Percentiles rank a stretch among this genome's conserved stretches.
Conservation (phyloP, 345 rosid species). For the Abelmoschus esculentus region DNA sequence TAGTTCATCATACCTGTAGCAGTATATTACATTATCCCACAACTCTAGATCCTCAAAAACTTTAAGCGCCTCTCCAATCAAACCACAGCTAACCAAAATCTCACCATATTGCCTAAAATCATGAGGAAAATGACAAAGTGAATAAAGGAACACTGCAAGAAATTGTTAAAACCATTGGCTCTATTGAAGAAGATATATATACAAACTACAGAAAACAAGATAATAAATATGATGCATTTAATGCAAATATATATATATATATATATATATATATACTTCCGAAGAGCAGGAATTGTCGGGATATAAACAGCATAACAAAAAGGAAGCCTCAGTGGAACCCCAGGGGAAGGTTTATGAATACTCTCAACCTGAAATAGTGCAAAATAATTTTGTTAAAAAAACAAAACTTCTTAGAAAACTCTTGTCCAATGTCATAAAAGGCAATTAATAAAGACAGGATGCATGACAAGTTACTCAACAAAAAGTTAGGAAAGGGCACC, state of each 20-base stretch:
- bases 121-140: constrained; percentile 2
- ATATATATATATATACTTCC: constrained; percentile 42
- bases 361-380: constrained; percentile 54
- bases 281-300: constrained; percentile 66
- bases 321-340: constrained; percentile 57
- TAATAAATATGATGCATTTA: neutral
- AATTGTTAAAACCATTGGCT: neutral
- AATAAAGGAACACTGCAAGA: constrained; percentile 3
- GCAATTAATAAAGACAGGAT: neutral
- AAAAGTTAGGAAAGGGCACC: neutral
- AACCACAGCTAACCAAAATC: constrained; percentile 73
- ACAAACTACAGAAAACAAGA: neutral
- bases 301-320: constrained; percentile 48
- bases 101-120: constrained; percentile 76
- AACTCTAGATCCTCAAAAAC: constrained; percentile 76
- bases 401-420: neutral
- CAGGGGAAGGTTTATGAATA: constrained; percentile 39
- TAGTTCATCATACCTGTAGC: constrained; percentile 58
- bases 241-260: neutral
- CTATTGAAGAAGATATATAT: constrained; percentile 1
- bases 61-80: constrained; percentile 81
- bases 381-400: constrained; percentile 7
- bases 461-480: neutral
- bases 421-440: neutral
- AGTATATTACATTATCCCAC: constrained; percentile 83